A percentile compares a stretch with the other conserved stretches of the same genome.
phyloP scores from a whole-genome alignment of 495 filamentous ascomycete species.

The Pyronema omphalodes region DNA sequence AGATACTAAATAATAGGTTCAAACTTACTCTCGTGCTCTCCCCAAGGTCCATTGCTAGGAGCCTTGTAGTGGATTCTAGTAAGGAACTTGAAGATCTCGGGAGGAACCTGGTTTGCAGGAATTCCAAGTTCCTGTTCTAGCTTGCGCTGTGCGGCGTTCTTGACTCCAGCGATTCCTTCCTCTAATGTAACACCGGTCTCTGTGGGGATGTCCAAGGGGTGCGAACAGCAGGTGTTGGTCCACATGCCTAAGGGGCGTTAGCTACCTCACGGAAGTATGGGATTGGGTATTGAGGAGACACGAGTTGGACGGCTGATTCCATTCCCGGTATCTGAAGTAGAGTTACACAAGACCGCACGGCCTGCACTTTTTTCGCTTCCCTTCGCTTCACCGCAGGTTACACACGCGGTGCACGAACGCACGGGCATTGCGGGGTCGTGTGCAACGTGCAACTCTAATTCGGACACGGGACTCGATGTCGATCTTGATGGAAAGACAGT shows the following conservation, averaged over 20 bases:
- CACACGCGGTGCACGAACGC: too few relatives aligned
- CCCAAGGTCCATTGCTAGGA: constrained; percentile 93
- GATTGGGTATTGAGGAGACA: neutral
- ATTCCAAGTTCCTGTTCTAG: constrained; percentile 90
- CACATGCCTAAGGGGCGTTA: constrained; percentile 53
- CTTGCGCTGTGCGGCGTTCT: constrained; percentile 79
- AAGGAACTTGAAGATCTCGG: constrained; percentile 82
- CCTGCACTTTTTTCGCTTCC: too few relatives aligned
- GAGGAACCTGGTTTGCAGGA: constrained; percentile 69
- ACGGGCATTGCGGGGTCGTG: too few relatives aligned
- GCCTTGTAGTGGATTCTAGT: constrained; percentile 97
- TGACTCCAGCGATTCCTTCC: constrained; percentile 64
- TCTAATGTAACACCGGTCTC: constrained; percentile 77
- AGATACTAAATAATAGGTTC: neutral
- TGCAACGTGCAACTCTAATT: too few relatives aligned
- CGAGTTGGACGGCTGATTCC: neutral
- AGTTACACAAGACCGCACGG: too few relatives aligned
- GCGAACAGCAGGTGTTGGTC: constrained; percentile 99
- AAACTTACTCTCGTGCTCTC: constrained; percentile 85
- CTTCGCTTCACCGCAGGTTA: too few relatives aligned
- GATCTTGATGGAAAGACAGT: too few relatives aligned
- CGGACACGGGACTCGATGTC: neutral
- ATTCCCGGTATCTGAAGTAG: neutral
- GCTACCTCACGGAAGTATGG: neutral
- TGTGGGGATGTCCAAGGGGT: constrained; percentile 75